Evolutionary conservation across 148 eudicot genomes (phyloP).

Genomic region (Rhododendron ovatum): DNA sequence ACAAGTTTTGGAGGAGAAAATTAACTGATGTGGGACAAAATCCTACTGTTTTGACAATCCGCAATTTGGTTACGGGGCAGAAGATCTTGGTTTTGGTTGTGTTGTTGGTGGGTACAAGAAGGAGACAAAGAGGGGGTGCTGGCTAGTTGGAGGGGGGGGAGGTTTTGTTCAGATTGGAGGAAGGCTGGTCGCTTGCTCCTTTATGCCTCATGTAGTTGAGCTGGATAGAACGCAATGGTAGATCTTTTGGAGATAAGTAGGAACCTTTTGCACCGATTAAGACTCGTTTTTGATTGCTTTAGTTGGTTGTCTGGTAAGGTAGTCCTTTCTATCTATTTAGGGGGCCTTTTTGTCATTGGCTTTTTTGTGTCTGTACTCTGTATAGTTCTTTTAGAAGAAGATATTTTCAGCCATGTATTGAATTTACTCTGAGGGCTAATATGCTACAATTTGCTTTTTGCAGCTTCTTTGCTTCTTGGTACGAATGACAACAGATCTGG

Average conservation of each 20-base stretch:
- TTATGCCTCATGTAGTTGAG: background rate
- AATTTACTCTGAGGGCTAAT: background rate
- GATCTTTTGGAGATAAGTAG: background rate
- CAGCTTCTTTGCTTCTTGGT: conserved; percentile 61
- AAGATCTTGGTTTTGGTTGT: background rate
- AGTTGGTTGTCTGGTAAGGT: background rate
- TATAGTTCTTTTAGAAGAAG: background rate
- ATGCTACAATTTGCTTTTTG: conserved; percentile 9
- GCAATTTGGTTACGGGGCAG: background rate
- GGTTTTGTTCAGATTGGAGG: background rate
- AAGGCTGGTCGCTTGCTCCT: background rate
- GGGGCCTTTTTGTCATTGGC: background rate
- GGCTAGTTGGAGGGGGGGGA: background rate
- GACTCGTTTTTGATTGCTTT: background rate
- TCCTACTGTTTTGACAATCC: background rate
- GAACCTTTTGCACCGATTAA: background rate
- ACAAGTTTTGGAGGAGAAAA: too few relatives aligned
- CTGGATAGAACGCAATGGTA: background rate
- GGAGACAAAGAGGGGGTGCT: background rate
- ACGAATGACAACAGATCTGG: conserved; percentile 49
- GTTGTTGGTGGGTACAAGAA: background rate
- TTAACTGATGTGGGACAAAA: background rate
- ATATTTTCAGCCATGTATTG: background rate
- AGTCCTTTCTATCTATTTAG: background rate
- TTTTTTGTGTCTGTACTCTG: background rate